Percentiles rank a stretch among this genome's conserved stretches.
Conservation (phyloP, 805 yeast genomes). For the Kurtzmaniella fragi region DNA sequence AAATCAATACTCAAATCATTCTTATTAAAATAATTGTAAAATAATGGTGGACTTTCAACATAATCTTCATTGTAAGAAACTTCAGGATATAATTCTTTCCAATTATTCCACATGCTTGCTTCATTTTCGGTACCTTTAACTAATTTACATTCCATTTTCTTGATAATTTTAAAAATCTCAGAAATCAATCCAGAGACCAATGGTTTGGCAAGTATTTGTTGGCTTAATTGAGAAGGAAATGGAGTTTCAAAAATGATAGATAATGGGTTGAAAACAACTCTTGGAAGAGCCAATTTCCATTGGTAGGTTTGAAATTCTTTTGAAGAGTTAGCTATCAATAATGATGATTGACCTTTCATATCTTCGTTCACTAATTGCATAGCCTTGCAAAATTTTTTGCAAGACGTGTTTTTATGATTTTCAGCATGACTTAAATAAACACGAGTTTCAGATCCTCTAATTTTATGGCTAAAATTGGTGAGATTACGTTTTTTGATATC, state of each 20-base stretch:
- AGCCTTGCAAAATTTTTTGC: slow-evolving; percentile 20
- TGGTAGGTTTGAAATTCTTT: slow-evolving; percentile 65
- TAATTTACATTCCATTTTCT: slow-evolving; percentile 71
- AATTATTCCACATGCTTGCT: slow-evolving; percentile 47
- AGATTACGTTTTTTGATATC: slow-evolving; percentile 42
- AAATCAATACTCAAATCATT: slow-evolving; percentile 63
- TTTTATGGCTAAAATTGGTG: slow-evolving; percentile 24
- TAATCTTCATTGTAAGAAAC: slow-evolving; percentile 21
- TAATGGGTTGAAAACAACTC: slow-evolving; percentile 73
- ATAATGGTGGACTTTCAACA: slow-evolving; percentile 51
- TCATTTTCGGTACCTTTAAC: slow-evolving; percentile 69
- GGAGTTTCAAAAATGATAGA: slow-evolving; percentile 70
- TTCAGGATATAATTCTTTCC: slow-evolving; percentile 44
- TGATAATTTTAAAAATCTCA: slow-evolving; percentile 69
- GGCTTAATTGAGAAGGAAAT: slow-evolving; percentile 50
- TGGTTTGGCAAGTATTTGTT: slow-evolving; percentile 80
- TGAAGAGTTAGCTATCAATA: slow-evolving; percentile 46
- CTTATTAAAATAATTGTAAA: slow-evolving; percentile 58
- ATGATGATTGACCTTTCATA: slow-evolving; percentile 34
- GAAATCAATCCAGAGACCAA: slow-evolving; percentile 72
- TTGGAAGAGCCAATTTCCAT: slow-evolving; percentile 81
- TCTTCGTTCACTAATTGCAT: slow-evolving; percentile 31
- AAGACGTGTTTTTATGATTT: slow-evolving; percentile 8
- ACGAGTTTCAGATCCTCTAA: slow-evolving; percentile 39
- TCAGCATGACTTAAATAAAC: slow-evolving; percentile 35